Percentiles rank a stretch among this genome's conserved stretches.
These are phyloP conservation scores for Dothistroma septosporum DNA, from an alignment of 2,329 filamentous ascomycete genomes.

Conservation along the genomic window DNA sequence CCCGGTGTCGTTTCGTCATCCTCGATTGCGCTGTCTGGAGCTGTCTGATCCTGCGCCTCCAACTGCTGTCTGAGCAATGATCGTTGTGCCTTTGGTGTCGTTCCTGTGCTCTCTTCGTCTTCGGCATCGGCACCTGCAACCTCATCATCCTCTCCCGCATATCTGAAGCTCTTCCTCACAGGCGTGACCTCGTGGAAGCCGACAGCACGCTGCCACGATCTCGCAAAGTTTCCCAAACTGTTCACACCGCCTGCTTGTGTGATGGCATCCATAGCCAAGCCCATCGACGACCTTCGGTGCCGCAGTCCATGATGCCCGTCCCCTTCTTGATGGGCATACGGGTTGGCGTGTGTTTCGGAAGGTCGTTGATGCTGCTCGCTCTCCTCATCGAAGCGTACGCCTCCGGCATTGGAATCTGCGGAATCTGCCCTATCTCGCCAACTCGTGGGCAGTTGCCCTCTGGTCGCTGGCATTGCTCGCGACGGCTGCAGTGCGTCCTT, in stretches of 20 bases:
- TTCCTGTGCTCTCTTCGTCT: conserved; percentile 51
- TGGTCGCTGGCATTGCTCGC: conserved; percentile 25
- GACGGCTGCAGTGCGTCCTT: not conserved
- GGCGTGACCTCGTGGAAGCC: conserved; percentile 84
- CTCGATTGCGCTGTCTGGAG: conserved; percentile 20
- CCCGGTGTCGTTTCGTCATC: conserved; percentile 29
- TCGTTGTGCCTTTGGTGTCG: conserved; percentile 37
- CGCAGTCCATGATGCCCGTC: conserved; percentile 31
- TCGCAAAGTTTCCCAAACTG: conserved; percentile 87
- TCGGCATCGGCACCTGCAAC: conserved; percentile 44
- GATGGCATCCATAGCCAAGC: conserved; percentile 48
- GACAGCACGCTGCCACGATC: conserved; percentile 87
- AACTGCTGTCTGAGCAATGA: conserved; percentile 27
- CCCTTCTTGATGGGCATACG: conserved; percentile 17
- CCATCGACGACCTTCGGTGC: conserved; percentile 45
- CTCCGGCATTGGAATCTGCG: conserved; percentile 34
- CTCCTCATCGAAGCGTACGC: conserved; percentile 30
- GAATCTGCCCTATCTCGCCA: conserved; percentile 42
- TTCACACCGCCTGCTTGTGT: conserved; percentile 84
- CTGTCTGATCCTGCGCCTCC: conserved; percentile 28
- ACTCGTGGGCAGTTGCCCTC: conserved; percentile 38
- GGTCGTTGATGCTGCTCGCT: conserved; percentile 23
- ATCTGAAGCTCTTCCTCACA: conserved; percentile 67
- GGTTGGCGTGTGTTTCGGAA: conserved; percentile 11
- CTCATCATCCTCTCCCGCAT: conserved; percentile 33